These are phyloP conservation scores for Bassia scoparia DNA, from an alignment of 148 eudicot genomes.

Conservation along the genomic window DNA sequence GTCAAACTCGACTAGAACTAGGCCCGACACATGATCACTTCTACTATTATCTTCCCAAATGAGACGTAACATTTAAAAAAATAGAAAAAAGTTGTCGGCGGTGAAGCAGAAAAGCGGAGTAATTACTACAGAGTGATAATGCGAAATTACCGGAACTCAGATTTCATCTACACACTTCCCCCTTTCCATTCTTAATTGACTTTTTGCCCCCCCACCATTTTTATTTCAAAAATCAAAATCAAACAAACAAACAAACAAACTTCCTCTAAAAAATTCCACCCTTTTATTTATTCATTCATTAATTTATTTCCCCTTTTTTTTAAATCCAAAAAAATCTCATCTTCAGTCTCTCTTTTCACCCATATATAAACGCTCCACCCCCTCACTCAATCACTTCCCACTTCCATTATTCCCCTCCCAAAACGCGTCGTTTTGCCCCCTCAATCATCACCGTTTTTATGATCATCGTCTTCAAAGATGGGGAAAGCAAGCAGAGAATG, in stretches of 20 bases:
- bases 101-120: background rate
- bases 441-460: background rate
- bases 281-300: too few species aligned
- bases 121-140: background rate
- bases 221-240: background rate
- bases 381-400: conserved; percentile 2
- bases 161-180: conserved; percentile 11
- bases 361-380: conserved; percentile 8
- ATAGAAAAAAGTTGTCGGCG: conserved; percentile 14
- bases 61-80: background rate
- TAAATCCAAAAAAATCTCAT: background rate
- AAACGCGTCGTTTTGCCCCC: conserved; percentile 24
- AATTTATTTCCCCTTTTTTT: too few species aligned
- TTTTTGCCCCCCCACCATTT: background rate
- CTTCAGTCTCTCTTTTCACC: conserved; percentile 2
- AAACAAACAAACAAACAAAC: background rate
- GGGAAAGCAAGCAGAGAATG: conserved; percentile 75
- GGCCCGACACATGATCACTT: too few species aligned
- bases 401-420: background rate
- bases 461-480: conserved; percentile 21
- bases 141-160: conserved; percentile 19
- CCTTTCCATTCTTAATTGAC: conserved; percentile 14
- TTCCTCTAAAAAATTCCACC: background rate
- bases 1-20: too few species aligned
- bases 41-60: too few species aligned